Evolutionary conservation across 345 rosid genomes (phyloP).

Genomic region (Eucalyptus dawsonii): DNA sequence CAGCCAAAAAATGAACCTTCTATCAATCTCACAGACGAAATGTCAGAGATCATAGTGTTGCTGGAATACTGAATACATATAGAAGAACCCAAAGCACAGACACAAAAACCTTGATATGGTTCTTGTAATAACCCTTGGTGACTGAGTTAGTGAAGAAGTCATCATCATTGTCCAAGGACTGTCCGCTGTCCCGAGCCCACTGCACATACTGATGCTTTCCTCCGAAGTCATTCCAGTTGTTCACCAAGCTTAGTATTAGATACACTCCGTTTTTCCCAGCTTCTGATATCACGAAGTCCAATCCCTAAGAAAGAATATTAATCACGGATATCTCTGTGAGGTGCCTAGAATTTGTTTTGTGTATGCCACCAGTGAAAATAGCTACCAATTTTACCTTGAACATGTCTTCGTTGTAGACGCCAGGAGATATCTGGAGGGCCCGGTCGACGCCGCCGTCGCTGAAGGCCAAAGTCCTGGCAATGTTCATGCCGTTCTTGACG

Average conservation of each 20-base stretch:
- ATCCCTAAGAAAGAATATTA: conserved; percentile 13
- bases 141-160: conserved; percentile 46
- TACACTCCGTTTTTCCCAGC: conserved; percentile 33
- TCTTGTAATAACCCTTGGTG: conserved; percentile 46
- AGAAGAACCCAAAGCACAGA: not conserved
- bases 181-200: conserved; percentile 48
- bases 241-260: conserved; percentile 56
- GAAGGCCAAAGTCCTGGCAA: conserved; percentile 78
- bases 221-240: conserved; percentile 57
- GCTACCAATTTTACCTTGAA: conserved; percentile 35
- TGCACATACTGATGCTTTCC: conserved; percentile 48
- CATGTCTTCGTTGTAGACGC: conserved; percentile 38
- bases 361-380: not conserved
- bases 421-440: conserved; percentile 65
- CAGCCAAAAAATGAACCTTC: not conserved
- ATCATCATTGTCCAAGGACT: conserved; percentile 19
- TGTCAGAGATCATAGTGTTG: not conserved
- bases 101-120: conserved; percentile 45
- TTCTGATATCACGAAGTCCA: conserved; percentile 70
- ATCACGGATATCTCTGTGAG: not conserved
- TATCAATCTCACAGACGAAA: not conserved
- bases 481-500: conserved; percentile 41
- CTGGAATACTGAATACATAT: not conserved
- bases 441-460: conserved; percentile 44
- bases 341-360: not conserved